These are phyloP conservation scores for Leccinum idahoense DNA, from an alignment of 1,284 basidiomycete species.

Conservation along the genomic window DNA sequence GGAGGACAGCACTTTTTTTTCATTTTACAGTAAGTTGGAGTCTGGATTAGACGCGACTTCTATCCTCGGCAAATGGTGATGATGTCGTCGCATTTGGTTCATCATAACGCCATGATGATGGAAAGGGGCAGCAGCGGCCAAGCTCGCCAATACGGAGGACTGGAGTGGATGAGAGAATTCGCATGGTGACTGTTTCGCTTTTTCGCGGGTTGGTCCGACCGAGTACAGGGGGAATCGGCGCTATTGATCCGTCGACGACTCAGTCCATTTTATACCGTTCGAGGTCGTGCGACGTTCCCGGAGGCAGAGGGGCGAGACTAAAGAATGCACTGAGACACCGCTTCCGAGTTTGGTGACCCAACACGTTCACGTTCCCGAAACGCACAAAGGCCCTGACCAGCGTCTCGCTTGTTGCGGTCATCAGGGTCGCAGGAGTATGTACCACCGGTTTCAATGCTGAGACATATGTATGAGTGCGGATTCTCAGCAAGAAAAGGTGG, in stretches of 20 bases:
- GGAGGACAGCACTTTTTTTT: too few species aligned
- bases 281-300: not conserved
- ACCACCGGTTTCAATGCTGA: not conserved
- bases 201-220: not conserved
- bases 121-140: too few species aligned
- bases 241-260: not conserved
- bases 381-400: too few species aligned
- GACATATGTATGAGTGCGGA: conserved; percentile 3
- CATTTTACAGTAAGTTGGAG: too few species aligned
- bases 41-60: too few species aligned
- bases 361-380: too few species aligned
- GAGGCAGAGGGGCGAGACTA: not conserved
- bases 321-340: not conserved
- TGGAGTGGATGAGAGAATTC: not conserved
- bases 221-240: not conserved
- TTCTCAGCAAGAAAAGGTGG: not conserved
- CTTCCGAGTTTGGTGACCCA: not conserved
- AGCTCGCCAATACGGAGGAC: not conserved
- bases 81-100: too few species aligned
- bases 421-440: not conserved
- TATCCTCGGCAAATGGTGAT: too few species aligned
- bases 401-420: too few species aligned
- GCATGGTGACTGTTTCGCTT: not conserved
- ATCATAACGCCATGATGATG: too few species aligned
- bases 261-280: not conserved